These are phyloP conservation scores for Sergeia podlipaevii DNA, from an alignment of 208 protist species.

Conservation along the genomic window DNA sequence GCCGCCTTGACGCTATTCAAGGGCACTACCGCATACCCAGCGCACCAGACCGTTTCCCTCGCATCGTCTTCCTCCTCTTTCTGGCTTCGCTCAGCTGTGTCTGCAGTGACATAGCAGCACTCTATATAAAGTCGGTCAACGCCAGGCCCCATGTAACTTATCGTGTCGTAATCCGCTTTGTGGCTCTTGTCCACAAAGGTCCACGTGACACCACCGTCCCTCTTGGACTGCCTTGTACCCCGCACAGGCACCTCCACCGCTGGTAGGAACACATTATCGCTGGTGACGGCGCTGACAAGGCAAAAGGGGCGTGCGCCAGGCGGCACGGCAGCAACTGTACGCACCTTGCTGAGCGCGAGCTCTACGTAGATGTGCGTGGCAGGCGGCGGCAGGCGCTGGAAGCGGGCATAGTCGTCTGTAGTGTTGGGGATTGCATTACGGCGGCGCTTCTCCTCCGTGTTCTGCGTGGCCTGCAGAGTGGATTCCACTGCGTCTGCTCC, in stretches of 20 bases:
- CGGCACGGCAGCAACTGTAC: conserved; percentile 26
- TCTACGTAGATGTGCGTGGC: conserved; percentile 1
- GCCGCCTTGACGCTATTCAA: conserved; percentile 20
- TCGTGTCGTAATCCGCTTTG: conserved; percentile 11
- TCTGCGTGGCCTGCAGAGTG: conserved; percentile 35
- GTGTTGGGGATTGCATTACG: conserved; percentile 49
- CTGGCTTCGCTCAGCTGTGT: background rate
- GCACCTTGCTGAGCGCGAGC: conserved; percentile 46
- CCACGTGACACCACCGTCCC: conserved; percentile 51
- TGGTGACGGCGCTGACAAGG: conserved; percentile 56
- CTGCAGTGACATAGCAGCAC: conserved; percentile 63
- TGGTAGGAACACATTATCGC: conserved; percentile 46
- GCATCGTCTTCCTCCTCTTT: background rate
- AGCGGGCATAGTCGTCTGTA: conserved; percentile 14
- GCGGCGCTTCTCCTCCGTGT: conserved; percentile 51
- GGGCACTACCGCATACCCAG: conserved; percentile 49
- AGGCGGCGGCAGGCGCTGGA: conserved; percentile 3
- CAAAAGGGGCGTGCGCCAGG: conserved; percentile 51
- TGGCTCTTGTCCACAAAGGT: conserved; percentile 34
- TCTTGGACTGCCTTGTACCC: conserved; percentile 27
- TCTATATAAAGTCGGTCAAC: conserved; percentile 67
- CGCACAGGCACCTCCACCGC: conserved; percentile 45
- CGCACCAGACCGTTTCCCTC: conserved; percentile 47
- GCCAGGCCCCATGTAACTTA: conserved; percentile 32
- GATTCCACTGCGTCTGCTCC: conserved; percentile 36